Conservation (phyloP, 2,329 filamentous ascomycete genomes). For the Emericellopsis atlantica region DNA sequence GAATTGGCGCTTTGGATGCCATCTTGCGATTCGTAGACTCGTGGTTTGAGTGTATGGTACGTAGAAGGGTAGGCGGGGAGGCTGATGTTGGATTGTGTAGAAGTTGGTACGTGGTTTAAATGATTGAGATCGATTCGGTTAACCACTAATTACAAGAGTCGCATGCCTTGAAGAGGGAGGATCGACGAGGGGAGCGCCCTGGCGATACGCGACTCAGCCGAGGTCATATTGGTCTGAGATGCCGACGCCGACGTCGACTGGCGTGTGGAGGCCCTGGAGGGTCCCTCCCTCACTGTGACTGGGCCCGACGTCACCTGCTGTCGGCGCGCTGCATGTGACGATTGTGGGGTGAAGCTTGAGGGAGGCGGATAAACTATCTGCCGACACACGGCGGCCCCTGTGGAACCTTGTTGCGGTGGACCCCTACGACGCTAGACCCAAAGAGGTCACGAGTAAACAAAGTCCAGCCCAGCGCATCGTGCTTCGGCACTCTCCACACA, state of each 20-base stretch:
- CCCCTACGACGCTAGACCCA: background rate
- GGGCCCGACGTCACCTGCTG: background rate
- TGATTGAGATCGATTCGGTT: background rate
- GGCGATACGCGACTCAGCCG: background rate
- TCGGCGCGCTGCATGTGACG: background rate
- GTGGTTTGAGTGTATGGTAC: background rate
- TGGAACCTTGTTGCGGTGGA: background rate
- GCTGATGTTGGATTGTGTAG: too few species aligned
- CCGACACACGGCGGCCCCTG: background rate
- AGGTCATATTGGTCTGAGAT: background rate
- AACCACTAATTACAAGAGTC: too few species aligned
- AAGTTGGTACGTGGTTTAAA: background rate
- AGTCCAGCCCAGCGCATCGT: background rate
- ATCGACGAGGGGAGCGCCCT: background rate
- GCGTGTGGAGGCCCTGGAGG: too few species aligned
- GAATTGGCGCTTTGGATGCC: constrained; percentile 48
- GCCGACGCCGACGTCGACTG: background rate
- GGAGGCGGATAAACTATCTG: background rate
- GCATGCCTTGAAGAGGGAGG: background rate
- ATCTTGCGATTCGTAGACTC: background rate
- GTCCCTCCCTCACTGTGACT: too few species aligned
- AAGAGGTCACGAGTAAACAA: constrained; percentile 2
- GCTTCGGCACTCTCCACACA: background rate
- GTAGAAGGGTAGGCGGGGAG: background rate
- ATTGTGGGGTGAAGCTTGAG: background rate